Percentiles rank a stretch among this genome's conserved stretches.
Conservation (phyloP, 441 rosid genomes). For the Erodium texanum region DNA sequence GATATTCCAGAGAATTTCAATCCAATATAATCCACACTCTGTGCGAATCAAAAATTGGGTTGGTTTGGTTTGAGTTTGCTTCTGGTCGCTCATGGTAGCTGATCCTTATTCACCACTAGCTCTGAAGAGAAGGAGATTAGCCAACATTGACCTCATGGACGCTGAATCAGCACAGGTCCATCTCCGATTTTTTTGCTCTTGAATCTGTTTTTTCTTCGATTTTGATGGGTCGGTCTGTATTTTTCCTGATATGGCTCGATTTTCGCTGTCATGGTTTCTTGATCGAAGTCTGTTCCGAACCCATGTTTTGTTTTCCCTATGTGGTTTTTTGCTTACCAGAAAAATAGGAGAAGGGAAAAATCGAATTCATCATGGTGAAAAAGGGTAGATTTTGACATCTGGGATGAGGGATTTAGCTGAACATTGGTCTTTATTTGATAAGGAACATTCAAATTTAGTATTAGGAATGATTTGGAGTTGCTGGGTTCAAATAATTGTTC, state of each 20-base stretch:
- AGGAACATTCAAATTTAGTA: background rate
- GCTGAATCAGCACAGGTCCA: slow-evolving; percentile 54
- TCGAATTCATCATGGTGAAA: background rate
- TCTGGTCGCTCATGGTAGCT: slow-evolving; percentile 37
- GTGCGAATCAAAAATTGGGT: background rate
- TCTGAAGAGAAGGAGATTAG: slow-evolving; percentile 56
- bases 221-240: slow-evolving; percentile 14
- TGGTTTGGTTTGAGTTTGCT: background rate
- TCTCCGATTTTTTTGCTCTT: background rate
- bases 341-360: background rate
- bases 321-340: background rate
- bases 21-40: background rate
- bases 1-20: background rate
- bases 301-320: background rate
- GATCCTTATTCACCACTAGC: slow-evolving; percentile 34
- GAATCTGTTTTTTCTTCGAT: background rate
- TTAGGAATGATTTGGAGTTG: background rate
- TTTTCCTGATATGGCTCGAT: slow-evolving; percentile 2
- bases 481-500: background rate
- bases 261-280: slow-evolving; percentile 9
- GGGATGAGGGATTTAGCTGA: background rate
- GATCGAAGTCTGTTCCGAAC: background rate
- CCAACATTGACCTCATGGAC: slow-evolving; percentile 51
- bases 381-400: background rate
- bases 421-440: background rate